Evolutionary conservation across 2,329 filamentous ascomycete species (phyloP).

Genomic region (Penicillium griseofulvum): DNA sequence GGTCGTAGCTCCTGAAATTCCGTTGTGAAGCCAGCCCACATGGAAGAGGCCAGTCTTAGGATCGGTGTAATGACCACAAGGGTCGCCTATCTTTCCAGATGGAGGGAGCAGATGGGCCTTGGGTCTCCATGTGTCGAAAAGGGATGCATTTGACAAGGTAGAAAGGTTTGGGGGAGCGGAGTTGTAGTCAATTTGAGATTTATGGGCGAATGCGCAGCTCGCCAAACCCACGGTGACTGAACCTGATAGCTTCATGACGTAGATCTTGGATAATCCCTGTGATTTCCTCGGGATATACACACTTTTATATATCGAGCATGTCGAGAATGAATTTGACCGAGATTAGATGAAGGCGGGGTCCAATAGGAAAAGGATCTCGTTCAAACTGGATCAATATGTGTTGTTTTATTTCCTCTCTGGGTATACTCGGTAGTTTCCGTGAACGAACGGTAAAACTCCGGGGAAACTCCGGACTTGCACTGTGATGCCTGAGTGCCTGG

Average conservation of each 20-base stretch:
- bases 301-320: neutral
- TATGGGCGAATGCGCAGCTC: neutral
- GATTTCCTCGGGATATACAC: neutral
- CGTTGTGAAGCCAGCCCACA: conserved; percentile 19
- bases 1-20: conserved; percentile 16
- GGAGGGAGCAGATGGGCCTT: conserved; percentile 17
- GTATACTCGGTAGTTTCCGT: neutral
- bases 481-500: too few species aligned
- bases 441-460: conserved; percentile 6
- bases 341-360: neutral
- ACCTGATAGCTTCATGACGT: neutral
- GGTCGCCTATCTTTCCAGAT: conserved; percentile 18
- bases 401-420: conserved; percentile 5
- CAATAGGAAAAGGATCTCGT: neutral
- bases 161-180: conserved; percentile 16
- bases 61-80: conserved; percentile 19
- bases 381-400: neutral
- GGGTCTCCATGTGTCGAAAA: conserved; percentile 22
- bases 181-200: conserved; percentile 5
- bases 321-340: neutral
- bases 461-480: conserved; percentile 1
- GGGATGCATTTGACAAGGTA: conserved; percentile 12
- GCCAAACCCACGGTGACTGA: neutral
- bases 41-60: conserved; percentile 20
- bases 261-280: neutral